Conservation (phyloP, 768 basidiomycete species). For the Suillus fuscotomentosus region DNA sequence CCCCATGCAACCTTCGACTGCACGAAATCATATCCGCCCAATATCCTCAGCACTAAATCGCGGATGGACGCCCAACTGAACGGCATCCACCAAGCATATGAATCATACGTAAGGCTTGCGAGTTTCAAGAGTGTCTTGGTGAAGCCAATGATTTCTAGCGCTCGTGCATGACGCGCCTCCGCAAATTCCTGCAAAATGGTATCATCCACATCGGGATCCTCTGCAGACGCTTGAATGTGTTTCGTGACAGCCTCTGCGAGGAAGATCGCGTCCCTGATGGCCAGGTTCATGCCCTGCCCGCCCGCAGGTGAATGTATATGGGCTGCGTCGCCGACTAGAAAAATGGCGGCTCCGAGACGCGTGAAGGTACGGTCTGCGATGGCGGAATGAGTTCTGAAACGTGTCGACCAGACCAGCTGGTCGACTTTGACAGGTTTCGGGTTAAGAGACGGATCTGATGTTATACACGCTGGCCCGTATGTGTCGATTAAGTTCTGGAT, state of each 20-base stretch:
- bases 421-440: constrained; percentile 31
- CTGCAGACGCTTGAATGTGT: constrained; percentile 25
- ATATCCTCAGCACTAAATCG: constrained; percentile 21
- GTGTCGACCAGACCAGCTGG: constrained; percentile 39
- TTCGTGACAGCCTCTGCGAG: constrained; percentile 41
- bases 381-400: constrained; percentile 41
- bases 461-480: background rate
- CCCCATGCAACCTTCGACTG: constrained; percentile 20
- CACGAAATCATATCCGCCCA: constrained; percentile 18
- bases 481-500: constrained; percentile 1
- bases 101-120: constrained; percentile 21
- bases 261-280: constrained; percentile 48
- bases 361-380: constrained; percentile 37
- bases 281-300: constrained; percentile 61
- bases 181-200: no score
- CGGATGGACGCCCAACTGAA: constrained; percentile 26
- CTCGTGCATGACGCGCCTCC: no score
- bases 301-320: constrained; percentile 55
- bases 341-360: constrained; percentile 14
- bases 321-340: constrained; percentile 41
- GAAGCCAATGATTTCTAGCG: constrained; percentile 34
- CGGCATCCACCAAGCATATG: constrained; percentile 22
- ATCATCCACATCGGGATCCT: no score
- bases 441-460: constrained; percentile 2
- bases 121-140: constrained; percentile 35